Base-by-base conservation (phyloP, 2,329 filamentous ascomycete species). In the Blumeriella jaapii region DNA sequence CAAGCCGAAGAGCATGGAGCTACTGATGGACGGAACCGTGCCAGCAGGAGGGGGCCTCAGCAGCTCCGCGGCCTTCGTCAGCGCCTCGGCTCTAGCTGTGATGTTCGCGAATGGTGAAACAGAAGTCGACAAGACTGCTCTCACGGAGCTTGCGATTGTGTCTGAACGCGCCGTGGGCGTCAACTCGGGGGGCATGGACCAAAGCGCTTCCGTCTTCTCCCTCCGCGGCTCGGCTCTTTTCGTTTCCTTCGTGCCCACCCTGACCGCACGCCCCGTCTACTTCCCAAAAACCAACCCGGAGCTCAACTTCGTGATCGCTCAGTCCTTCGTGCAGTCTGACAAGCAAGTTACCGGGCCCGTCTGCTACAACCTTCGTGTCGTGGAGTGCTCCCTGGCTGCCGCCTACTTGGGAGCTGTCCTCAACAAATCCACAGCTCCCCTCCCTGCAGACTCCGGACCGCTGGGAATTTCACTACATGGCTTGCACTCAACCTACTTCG, bases 161-260 rank as follows among this genome's bases (percentile, higher is more conserved):
- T 93, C 86, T 29, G 91, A 98, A 63, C 76, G 91, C 38, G 79
- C 82, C 11, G 91, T 96, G 3, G 91, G 91, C 33, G 91, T 98
- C 50, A 96, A 96, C 62, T 93, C 86, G 4, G 91, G 91, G 59
- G 91, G 87, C 37, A 96, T 98, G 91, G 91, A 98, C 55, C 91
- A 98, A 63, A 79, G 86, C 10, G 91, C 91, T 20, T 96, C 89
- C 0, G 89, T 98, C 45, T 91, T 98, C 61, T 89, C 86, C 0
- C 71, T 84, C 51, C 77, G 78, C 46, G 87, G 84, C 32, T 83
- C 82, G 24, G 86, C 91, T 7, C 73, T 95, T 27, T 87, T 93
- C 55, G 89, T 95, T 40, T 82, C 80, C 7, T 98, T 98, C 63
- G 76, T 76, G 45, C 91, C 91, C 3, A 68, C 65, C 12, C 78